Evolutionary conservation across 2,329 filamentous ascomycete genomes (phyloP).

Genomic region (Passalora sequoiae): DNA sequence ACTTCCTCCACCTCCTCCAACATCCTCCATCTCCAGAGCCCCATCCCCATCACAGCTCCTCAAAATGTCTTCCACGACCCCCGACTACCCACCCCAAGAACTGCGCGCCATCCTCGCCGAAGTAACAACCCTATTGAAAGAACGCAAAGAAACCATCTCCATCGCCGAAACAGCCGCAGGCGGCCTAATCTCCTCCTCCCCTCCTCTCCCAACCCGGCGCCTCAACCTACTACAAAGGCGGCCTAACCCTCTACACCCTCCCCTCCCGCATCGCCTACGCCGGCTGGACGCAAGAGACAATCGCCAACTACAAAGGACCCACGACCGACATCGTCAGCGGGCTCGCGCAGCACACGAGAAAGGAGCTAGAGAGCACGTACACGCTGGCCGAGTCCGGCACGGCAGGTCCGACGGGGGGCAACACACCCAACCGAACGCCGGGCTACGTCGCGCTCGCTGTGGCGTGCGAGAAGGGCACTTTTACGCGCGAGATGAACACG

Average conservation of each 20-base stretch:
- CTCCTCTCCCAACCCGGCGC: conserved; percentile 57
- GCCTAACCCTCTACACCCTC: conserved; percentile 59
- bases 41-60: too few relatives aligned
- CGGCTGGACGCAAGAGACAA: conserved; percentile 54
- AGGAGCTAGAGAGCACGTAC: conserved; percentile 53
- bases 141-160: conserved; percentile 53
- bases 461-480: conserved; percentile 47
- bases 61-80: too few relatives aligned
- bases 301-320: conserved; percentile 54
- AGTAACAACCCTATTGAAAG: conserved; percentile 50
- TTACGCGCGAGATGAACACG: conserved; percentile 54
- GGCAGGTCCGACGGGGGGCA: conserved; percentile 58
- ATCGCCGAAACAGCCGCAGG: conserved; percentile 62
- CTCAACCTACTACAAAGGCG: conserved; percentile 55
- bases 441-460: conserved; percentile 63
- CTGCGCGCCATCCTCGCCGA: conserved; percentile 45
- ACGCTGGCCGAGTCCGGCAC: conserved; percentile 57
- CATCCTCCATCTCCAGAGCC: too few relatives aligned
- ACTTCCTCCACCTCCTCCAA: too few relatives aligned
- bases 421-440: conserved; percentile 53
- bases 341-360: conserved; percentile 53
- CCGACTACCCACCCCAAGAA: conserved; percentile 38
- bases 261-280: conserved; percentile 54
- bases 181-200: conserved; percentile 55
- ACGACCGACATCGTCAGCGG: conserved; percentile 54